These are phyloP conservation scores for Talaromyces adpressus DNA, from an alignment of 495 filamentous ascomycete genomes.

Conservation along the genomic window DNA sequence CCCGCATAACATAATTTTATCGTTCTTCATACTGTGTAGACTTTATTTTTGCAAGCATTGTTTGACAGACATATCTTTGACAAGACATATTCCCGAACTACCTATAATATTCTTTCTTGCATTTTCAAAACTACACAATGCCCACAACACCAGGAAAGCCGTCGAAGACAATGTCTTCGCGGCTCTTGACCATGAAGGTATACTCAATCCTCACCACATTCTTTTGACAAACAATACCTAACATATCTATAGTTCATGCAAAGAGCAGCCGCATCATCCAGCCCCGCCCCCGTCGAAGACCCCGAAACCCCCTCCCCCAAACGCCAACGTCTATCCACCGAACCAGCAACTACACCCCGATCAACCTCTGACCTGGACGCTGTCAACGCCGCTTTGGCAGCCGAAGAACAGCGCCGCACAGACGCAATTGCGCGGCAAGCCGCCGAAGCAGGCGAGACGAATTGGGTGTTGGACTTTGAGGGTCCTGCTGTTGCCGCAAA, in stretches of 20 bases:
- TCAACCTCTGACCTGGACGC: slow-evolving; percentile 44
- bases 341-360: slow-evolving; percentile 13
- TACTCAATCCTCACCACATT: too few species aligned
- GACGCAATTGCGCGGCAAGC: slow-evolving; percentile 64
- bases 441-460: slow-evolving; percentile 71
- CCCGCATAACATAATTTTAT: background rate
- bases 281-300: slow-evolving; percentile 28
- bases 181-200: slow-evolving; percentile 88
- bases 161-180: slow-evolving; percentile 76
- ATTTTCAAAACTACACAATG: slow-evolving; percentile 18
- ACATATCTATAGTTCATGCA: slow-evolving; percentile 73
- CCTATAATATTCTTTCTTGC: background rate
- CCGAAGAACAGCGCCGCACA: slow-evolving; percentile 67
- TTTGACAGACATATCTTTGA: background rate
- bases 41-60: background rate
- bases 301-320: slow-evolving; percentile 31
- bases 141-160: slow-evolving; percentile 25
- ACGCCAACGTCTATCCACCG: slow-evolving; percentile 33
- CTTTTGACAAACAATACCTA: background rate
- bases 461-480: slow-evolving; percentile 64
- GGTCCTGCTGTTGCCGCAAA: background rate
- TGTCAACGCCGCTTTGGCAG: slow-evolving; percentile 62
- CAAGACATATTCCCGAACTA: background rate
- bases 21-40: background rate
- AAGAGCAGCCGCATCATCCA: slow-evolving; percentile 61